Evolutionary conservation across 1,284 basidiomycete genomes (phyloP).

Genomic region (Ceratobasidium sp.): DNA sequence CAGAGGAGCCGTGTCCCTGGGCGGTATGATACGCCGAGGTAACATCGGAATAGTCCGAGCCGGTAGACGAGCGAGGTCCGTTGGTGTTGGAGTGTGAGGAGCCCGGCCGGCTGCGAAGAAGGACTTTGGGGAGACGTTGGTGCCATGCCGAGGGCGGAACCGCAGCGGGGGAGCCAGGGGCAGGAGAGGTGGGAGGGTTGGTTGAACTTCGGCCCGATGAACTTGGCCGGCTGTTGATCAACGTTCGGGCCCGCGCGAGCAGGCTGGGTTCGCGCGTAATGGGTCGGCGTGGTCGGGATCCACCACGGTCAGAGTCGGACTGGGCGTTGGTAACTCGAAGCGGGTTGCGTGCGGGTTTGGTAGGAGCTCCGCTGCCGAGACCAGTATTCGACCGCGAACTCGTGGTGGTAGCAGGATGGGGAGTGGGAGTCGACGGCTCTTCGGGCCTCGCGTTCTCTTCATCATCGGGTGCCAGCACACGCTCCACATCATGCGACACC

Average conservation of each 20-base stretch:
- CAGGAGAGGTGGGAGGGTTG: background rate
- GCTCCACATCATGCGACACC: constrained; percentile 7
- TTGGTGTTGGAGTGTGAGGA: background rate
- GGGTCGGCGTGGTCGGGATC: background rate
- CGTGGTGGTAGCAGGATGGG: background rate
- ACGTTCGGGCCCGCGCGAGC: constrained; percentile 14
- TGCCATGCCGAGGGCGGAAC: constrained; percentile 28
- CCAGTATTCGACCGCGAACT: background rate
- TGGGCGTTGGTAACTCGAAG: background rate
- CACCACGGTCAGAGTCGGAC: background rate
- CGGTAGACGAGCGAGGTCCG: background rate
- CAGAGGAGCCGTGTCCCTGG: constrained; percentile 17
- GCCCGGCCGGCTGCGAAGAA: constrained; percentile 1
- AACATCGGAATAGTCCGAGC: constrained; percentile 13
- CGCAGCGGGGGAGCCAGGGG: background rate
- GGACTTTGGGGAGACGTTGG: constrained; percentile 10
- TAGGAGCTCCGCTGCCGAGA: background rate
- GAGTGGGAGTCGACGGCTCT: background rate
- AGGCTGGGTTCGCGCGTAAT: constrained; percentile 4
- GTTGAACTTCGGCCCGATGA: background rate
- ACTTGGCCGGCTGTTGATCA: background rate
- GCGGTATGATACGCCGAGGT: constrained; percentile 29
- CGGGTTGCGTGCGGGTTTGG: background rate
- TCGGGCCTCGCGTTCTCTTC: background rate
- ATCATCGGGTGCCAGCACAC: background rate